Evolutionary conservation across 345 rosid species (phyloP), one percentile per base, ranked within the genome.

Genomic region (Xanthoceras sorbifolium): DNA sequence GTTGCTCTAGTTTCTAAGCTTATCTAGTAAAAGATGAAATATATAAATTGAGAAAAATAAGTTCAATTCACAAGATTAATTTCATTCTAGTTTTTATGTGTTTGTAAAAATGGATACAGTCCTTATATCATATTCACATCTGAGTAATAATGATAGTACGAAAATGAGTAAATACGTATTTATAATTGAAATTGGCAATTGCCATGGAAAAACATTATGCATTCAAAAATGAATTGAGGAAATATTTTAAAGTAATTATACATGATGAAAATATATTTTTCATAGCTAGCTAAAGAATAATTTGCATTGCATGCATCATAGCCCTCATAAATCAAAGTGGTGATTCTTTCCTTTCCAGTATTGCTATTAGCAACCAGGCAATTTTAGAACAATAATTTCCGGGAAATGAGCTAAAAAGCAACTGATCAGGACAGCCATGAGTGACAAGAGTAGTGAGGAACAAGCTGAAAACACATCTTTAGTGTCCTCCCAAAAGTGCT

Each of bases 401-500:
- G 9, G 46, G 12, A 42, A 42, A 42, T 42, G 46, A 42, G 46
- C 46, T 42, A 32, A 42, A n/a, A 42, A 60, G 67, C 26, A 17
- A 25, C 15, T 40, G 55, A 59, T 25, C 3, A 44, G 28, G 40
- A 50, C 42, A 71, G 54, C 48, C 25, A 77, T 71, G 76, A 74
- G 62, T 25, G 68, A 36, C n/a, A 64, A 28, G 3, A 64, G 52
- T 42, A 2, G 4, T 40, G 78, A 83, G n/a, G 79, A 79, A 22
- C 81, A 57, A 59, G 81, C 78, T 22, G 86, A 76, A 60, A 75
- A 66, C 32, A 75, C 46, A 25, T 79, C 85, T 17, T 31, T 69
- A 15, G 57, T 23, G 20, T 86, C 78, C 9, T 76, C 82, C 20
- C 80, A 74, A 20, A 86, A 80, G 71, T 84, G 77, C 22, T 78